A percentile compares a stretch with the other conserved stretches of the same genome.
phyloP scores from a whole-genome alignment of 108 stramenopile species.

The Stephanodiscus triporus region DNA sequence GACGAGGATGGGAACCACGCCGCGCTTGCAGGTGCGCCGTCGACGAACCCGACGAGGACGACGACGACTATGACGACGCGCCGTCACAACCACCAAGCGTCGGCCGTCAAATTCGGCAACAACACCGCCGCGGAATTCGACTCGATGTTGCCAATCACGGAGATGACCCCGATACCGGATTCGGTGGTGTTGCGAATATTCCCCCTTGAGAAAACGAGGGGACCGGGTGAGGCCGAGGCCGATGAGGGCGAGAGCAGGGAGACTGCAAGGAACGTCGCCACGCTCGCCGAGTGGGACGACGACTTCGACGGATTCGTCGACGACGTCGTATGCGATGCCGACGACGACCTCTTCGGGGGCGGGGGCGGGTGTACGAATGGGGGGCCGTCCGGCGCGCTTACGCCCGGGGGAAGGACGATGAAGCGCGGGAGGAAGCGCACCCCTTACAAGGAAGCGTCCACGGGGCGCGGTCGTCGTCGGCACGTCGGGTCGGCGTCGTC shows the following conservation, averaged over 20 bases:
- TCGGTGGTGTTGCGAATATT: constrained; percentile 33
- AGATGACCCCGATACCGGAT: constrained; percentile 46
- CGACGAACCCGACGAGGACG: no score
- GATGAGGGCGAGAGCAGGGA: constrained; percentile 20
- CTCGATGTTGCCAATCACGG: constrained; percentile 30
- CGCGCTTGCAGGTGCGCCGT: no score
- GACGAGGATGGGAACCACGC: not conserved
- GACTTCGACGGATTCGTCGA: constrained; percentile 30
- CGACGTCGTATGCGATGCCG: constrained; percentile 17
- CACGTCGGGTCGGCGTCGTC: constrained; percentile 1
- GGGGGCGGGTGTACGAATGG: not conserved
- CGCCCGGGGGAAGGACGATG: constrained; percentile 3
- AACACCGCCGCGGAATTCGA: constrained; percentile 52
- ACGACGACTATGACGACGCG: constrained; percentile 12
- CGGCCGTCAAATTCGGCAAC: constrained; percentile 49
- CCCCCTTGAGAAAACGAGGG: constrained; percentile 24
- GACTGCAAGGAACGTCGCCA: constrained; percentile 42
- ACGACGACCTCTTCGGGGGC: constrained; percentile 1
- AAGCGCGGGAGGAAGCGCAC: constrained; percentile 37
- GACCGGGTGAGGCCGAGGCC: constrained; percentile 10
- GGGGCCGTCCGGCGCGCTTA: not conserved
- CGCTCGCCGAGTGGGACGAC: constrained; percentile 50
- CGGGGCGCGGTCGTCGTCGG: constrained; percentile 1
- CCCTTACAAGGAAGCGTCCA: constrained; percentile 22
- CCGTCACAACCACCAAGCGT: not conserved